These are phyloP conservation scores for Exophiala xenobiotica DNA, from an alignment of 2,329 filamentous ascomycete species.

Conservation along the genomic window DNA sequence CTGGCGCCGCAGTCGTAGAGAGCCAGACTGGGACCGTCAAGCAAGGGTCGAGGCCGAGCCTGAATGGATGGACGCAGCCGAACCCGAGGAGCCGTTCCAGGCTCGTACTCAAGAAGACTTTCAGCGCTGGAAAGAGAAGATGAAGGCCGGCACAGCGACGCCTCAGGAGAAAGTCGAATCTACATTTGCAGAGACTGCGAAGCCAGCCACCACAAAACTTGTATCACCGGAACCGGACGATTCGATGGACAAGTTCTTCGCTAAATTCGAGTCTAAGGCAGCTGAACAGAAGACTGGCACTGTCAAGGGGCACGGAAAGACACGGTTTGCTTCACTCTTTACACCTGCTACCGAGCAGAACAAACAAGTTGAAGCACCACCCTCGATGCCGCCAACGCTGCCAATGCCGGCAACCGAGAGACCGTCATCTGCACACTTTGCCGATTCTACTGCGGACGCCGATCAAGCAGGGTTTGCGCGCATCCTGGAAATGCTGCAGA, in stretches of 20 bases:
- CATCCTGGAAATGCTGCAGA: conserved; percentile 77
- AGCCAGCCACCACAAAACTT: conserved; percentile 31
- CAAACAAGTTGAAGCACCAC: conserved; percentile 30
- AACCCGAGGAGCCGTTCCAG: conserved; percentile 52
- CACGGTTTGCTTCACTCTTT: conserved; percentile 83
- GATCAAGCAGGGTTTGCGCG: conserved; percentile 86
- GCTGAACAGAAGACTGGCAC: conserved; percentile 43
- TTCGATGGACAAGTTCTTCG: conserved; percentile 33
- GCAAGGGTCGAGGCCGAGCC: conserved; percentile 71
- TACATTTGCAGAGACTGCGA: conserved; percentile 43
- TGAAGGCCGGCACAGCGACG: conserved; percentile 63
- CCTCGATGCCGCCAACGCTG: conserved; percentile 31
- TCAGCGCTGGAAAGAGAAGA: conserved; percentile 88
- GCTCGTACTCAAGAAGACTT: conserved; percentile 86
- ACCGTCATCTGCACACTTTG: conserved; percentile 33
- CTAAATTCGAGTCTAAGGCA: conserved; percentile 27
- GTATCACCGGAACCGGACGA: conserved; percentile 26
- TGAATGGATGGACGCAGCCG: conserved; percentile 78
- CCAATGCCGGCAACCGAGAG: conserved; percentile 35
- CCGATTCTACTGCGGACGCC: conserved; percentile 49
- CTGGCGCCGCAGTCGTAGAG: conserved; percentile 54
- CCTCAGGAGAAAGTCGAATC: conserved; percentile 29
- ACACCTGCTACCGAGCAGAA: conserved; percentile 44
- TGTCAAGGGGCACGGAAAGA: conserved; percentile 66
- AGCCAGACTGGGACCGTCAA: conserved; percentile 56